Evolutionary conservation across 2,329 filamentous ascomycete species (phyloP), one percentile per base, ranked within the genome.

Genomic region (Tolypocladium ovalisporum): DNA sequence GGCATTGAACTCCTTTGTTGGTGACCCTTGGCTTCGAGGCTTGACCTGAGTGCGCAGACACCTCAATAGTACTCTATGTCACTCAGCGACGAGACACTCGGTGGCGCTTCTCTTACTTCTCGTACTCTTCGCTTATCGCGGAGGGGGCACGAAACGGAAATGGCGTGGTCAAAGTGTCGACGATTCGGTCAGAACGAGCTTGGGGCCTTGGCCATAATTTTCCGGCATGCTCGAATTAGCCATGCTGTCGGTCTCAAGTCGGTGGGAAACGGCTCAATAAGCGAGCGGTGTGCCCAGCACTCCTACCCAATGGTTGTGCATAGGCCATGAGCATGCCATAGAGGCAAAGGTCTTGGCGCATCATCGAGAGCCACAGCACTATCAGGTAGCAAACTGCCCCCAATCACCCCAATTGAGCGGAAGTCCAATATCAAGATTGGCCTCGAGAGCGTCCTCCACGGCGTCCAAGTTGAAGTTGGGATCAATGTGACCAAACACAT

Each of bases 401-500:
- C 73, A 76, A 15, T 76, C 74, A 12, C 69, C 69, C 79, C 79
- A 82, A 47, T 79, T 80, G 1, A 79, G 75, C 0, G 79, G 79
- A 15, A 78, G 68, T 0, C 76, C 77, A 54, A 82, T 78, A 52
- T 82, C 80, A 3, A 83, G 67, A 56, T 81, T 81, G 0, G 79
- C 78, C 57, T 81, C 79, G 0, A 82, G 66, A 0, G 76, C 79
- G 22, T 80, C 78, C 61, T 83, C 79, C 29, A 82, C 76, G 0
- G 79, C 79, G 29, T 73, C 74, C 1, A 83, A 62, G 54, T 82
- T 75, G 61, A 83, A 83, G 54, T 69, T 79, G 2, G 79, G 79
- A 54, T 81, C 80, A 32, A 83, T 80, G 49, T 81, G 75, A 3
- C 76, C 77, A 61, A 82, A 82, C 1, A 82, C 70, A 51, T 82